Conservation (phyloP, 176 grass and related monocot genomes). For the Rhynchospora pubera region DNA sequence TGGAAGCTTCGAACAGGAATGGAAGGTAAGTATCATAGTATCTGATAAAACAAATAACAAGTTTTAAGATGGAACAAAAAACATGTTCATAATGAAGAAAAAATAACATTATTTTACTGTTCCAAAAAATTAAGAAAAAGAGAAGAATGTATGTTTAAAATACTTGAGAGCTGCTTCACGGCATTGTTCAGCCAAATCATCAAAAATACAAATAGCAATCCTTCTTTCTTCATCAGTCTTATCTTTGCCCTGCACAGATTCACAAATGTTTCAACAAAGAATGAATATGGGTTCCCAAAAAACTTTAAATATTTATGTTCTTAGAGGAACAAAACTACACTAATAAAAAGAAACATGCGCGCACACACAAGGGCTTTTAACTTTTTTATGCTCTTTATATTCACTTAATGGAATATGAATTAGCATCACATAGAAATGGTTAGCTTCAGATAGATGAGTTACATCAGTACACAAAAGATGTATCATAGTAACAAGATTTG, state of each 20-base stretch:
- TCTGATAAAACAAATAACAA: constrained; percentile 32
- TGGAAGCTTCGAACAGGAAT: constrained; percentile 86
- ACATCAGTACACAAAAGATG: neutral
- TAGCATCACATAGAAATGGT: neutral
- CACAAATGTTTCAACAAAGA: neutral
- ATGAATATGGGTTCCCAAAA: neutral
- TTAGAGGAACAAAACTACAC: neutral
- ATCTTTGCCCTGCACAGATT: constrained; percentile 70
- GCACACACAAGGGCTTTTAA: neutral
- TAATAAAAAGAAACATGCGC: neutral
- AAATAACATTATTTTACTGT: neutral
- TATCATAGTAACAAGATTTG: neutral
- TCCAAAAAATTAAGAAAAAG: neutral
- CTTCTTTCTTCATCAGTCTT: constrained; percentile 97
- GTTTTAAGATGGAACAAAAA: constrained; percentile 7
- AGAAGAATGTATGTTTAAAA: neutral
- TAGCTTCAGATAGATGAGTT: neutral
- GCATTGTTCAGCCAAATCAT: constrained; percentile 95
- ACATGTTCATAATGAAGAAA: neutral
- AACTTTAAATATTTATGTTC: neutral
- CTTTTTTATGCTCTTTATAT: neutral
- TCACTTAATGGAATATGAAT: neutral
- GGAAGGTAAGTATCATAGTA: constrained; percentile 98
- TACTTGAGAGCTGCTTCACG: constrained; percentile 77
- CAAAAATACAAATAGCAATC: constrained; percentile 99